Conservation (phyloP, 2,329 filamentous ascomycete genomes). For the Sarocladium brachiariae region DNA sequence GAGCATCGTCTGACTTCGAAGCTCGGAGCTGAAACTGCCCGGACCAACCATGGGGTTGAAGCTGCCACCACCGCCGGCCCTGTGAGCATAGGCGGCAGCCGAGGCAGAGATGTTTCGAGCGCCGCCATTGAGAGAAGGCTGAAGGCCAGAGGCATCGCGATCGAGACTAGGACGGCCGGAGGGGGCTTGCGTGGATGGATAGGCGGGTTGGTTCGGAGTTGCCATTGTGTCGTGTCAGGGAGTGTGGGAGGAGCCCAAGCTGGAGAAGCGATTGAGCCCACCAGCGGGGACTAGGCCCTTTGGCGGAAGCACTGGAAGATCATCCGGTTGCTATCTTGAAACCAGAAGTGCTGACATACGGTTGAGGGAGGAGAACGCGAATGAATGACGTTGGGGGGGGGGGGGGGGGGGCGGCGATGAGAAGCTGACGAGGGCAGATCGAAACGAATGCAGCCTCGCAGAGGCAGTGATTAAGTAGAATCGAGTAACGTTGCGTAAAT, state of each 20-base stretch:
- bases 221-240: slow-evolving; percentile 23
- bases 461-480: neutral
- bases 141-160: slow-evolving; percentile 44
- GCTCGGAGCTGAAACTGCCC: slow-evolving; percentile 84
- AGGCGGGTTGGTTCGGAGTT: slow-evolving; percentile 23
- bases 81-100: slow-evolving; percentile 11
- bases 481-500: neutral
- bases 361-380: neutral
- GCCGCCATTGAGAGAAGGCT: slow-evolving; percentile 40
- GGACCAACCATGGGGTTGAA: slow-evolving; percentile 64
- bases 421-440: neutral
- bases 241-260: slow-evolving; percentile 16
- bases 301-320: slow-evolving; percentile 20
- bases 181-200: slow-evolving; percentile 22
- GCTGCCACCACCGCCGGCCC: slow-evolving; percentile 31
- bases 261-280: slow-evolving; percentile 26
- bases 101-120: slow-evolving; percentile 51
- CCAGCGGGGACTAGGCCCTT: slow-evolving; percentile 32
- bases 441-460: neutral
- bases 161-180: slow-evolving; percentile 41
- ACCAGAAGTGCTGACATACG: slow-evolving; percentile 1
- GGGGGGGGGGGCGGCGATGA: slow-evolving; percentile 1
- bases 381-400: slow-evolving; percentile 7
- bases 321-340: slow-evolving; percentile 27
- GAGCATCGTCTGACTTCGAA: slow-evolving; percentile 60